Evolutionary conservation across 225 moss, liverwort and hornwort genomes (phyloP).

Genomic region (Neckera pumila): DNA sequence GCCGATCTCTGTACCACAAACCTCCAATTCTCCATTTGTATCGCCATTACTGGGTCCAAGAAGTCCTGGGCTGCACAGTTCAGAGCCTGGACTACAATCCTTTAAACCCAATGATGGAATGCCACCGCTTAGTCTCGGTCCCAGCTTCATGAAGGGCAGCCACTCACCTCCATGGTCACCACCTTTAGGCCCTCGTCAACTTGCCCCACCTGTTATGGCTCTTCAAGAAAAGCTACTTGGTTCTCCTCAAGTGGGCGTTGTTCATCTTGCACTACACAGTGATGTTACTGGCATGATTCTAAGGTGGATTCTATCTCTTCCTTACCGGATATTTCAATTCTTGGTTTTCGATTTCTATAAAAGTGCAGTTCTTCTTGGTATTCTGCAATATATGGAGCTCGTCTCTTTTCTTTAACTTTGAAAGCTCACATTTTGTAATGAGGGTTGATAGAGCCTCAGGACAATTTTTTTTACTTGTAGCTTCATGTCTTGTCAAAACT

Average conservation of each 20-base stretch:
- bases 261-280: slow-evolving; percentile 93
- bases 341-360: background rate
- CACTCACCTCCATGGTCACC: slow-evolving; percentile 80
- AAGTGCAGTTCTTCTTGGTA: background rate
- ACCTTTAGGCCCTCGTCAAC: slow-evolving; percentile 63
- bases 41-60: slow-evolving; percentile 72
- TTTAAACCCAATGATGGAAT: slow-evolving; percentile 56
- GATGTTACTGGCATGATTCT: slow-evolving; percentile 70
- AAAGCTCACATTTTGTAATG: background rate
- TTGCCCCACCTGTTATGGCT: slow-evolving; percentile 60
- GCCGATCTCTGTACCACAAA: background rate
- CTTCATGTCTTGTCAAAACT: background rate
- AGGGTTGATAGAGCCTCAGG: background rate
- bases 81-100: slow-evolving; percentile 55
- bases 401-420: background rate
- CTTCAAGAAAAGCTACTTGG: slow-evolving; percentile 79
- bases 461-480: background rate
- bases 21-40: slow-evolving; percentile 62
- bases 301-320: slow-evolving; percentile 32
- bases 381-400: background rate
- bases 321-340: background rate
- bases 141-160: slow-evolving; percentile 30
- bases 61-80: slow-evolving; percentile 67
- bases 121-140: slow-evolving; percentile 76
- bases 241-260: slow-evolving; percentile 86